These are phyloP conservation scores for Phytophthora brassicae DNA, from an alignment of 352 stramenopile species.

Conservation along the genomic window DNA sequence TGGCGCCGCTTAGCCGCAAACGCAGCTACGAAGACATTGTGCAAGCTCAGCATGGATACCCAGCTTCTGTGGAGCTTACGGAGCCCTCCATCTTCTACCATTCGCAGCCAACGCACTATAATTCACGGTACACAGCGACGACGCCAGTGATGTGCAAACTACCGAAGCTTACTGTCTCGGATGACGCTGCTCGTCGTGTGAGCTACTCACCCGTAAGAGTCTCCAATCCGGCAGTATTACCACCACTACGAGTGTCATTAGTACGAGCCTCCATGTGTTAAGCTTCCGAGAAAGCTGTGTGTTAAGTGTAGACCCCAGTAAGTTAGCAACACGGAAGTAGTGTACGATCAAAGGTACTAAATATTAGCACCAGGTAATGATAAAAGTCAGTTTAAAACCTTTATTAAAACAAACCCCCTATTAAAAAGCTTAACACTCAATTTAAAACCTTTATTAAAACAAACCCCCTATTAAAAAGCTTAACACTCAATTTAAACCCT, in stretches of 20 bases:
- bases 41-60: slow-evolving; percentile 1
- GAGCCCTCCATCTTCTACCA: slow-evolving; percentile 40
- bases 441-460: too few species aligned
- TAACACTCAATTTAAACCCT: too few species aligned
- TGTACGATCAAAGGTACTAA: slow-evolving; percentile 21
- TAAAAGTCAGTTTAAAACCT: slow-evolving; percentile 4
- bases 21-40: slow-evolving; percentile 49
- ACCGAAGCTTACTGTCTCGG: slow-evolving; percentile 28
- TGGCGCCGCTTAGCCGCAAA: slow-evolving; percentile 30
- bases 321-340: slow-evolving; percentile 33
- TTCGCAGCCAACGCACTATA: slow-evolving; percentile 28
- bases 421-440: too few species aligned
- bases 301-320: slow-evolving; percentile 20
- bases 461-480: too few species aligned
- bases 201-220: slow-evolving; percentile 35
- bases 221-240: slow-evolving; percentile 35
- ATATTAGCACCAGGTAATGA: slow-evolving; percentile 18
- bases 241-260: slow-evolving; percentile 44
- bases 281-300: slow-evolving; percentile 7
- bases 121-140: slow-evolving; percentile 11
- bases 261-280: slow-evolving; percentile 47
- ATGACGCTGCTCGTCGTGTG: slow-evolving; percentile 25
- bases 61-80: slow-evolving; percentile 28
- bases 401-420: too few species aligned
- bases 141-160: slow-evolving; percentile 35